These are phyloP conservation scores for Xanthoconium purpureum DNA, from an alignment of 768 basidiomycete species.

Conservation along the genomic window DNA sequence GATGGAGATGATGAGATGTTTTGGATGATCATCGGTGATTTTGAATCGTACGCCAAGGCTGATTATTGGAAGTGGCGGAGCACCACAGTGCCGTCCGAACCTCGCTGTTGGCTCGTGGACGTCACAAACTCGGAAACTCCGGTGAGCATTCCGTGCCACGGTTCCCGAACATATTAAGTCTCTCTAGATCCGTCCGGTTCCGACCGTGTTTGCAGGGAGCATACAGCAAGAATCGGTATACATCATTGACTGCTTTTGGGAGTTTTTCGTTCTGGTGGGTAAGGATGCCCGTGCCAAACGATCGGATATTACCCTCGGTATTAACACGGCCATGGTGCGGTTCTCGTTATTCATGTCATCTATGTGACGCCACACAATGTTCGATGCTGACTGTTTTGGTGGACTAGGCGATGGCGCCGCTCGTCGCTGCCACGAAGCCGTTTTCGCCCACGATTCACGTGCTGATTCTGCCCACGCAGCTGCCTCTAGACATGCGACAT, in stretches of 20 bases:
- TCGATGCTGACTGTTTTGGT: background rate
- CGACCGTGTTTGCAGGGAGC: slow-evolving; percentile 41
- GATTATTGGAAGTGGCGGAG: slow-evolving; percentile 81
- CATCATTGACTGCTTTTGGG: slow-evolving; percentile 75
- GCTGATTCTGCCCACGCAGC: slow-evolving; percentile 66
- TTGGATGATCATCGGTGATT: slow-evolving; percentile 82
- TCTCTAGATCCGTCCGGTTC: slow-evolving; percentile 45
- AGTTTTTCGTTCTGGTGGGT: slow-evolving; percentile 74
- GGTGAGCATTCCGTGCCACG: slow-evolving; percentile 36
- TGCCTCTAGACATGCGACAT: slow-evolving; percentile 68
- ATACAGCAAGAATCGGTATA: slow-evolving; percentile 49
- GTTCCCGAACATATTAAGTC: slow-evolving; percentile 1
- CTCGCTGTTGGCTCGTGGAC: slow-evolving; percentile 62
- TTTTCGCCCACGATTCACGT: slow-evolving; percentile 74
- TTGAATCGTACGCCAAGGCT: slow-evolving; percentile 64
- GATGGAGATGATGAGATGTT: slow-evolving; percentile 73
- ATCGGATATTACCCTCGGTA: slow-evolving; percentile 57
- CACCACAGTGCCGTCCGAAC: slow-evolving; percentile 37
- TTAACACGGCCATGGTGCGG: slow-evolving; percentile 55
- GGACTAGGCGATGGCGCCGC: slow-evolving; percentile 50
- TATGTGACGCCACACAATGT: background rate
- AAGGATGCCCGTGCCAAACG: slow-evolving; percentile 59
- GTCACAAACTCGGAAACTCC: slow-evolving; percentile 30
- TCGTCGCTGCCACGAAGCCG: slow-evolving; percentile 53
- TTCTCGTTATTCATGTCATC: background rate